Evolutionary conservation across 2,329 filamentous ascomycete species (phyloP).

Genomic region (Zymoseptoria passerinii): DNA sequence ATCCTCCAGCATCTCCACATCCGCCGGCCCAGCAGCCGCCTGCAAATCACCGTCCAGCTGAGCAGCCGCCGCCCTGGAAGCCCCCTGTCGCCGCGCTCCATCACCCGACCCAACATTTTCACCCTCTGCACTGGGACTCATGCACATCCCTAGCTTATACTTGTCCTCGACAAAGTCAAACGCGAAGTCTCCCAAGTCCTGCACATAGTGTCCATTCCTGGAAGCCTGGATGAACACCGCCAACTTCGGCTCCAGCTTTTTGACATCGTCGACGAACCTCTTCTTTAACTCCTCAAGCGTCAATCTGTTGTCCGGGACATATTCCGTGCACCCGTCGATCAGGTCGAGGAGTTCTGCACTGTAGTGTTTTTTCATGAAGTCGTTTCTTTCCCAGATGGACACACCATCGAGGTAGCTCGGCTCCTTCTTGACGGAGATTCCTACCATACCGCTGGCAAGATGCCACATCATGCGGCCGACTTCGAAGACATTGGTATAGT

Average conservation of each 20-base stretch:
- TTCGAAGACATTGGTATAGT: slow-evolving; percentile 3
- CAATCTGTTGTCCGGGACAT: slow-evolving; percentile 4
- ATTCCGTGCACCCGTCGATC: slow-evolving; percentile 7
- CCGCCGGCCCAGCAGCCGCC: neutral
- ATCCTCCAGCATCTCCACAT: neutral
- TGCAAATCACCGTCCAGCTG: neutral
- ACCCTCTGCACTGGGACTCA: neutral
- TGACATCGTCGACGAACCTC: neutral
- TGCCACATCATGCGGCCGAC: neutral
- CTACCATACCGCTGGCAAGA: neutral
- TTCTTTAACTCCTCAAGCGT: slow-evolving; percentile 1
- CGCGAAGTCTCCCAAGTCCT: neutral
- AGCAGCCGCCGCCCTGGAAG: too few relatives aligned
- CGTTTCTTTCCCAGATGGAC: neutral
- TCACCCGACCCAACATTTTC: neutral
- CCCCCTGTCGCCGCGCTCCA: neutral
- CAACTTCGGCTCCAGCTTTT: neutral
- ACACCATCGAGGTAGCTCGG: neutral
- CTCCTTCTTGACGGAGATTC: neutral
- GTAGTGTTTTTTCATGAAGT: slow-evolving; percentile 3
- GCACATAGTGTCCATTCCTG: neutral
- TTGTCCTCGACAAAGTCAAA: neutral
- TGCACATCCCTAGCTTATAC: neutral
- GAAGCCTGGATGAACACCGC: neutral
- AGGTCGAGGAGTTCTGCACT: neutral